Base-by-base conservation (phyloP, 495 filamentous ascomycete genomes). In the Talaromyces liani region DNA sequence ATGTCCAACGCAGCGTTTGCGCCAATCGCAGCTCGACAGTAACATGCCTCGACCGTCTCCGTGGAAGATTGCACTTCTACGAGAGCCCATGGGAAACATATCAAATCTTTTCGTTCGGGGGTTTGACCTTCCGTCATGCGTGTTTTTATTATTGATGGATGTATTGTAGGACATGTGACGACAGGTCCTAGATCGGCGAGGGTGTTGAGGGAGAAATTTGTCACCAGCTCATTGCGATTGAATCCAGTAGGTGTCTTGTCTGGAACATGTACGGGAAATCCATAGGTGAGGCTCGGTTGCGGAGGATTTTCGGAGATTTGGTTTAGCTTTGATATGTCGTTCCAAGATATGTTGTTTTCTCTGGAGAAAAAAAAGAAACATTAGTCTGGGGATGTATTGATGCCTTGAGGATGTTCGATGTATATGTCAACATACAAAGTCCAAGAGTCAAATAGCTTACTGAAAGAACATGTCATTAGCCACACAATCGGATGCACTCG, bases 1-100 rank as follows among this genome's bases (percentile, higher is more conserved):
- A 63, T 63, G 1, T 18, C 33, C 61, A 63, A 34, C 1, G 61
- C 61, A 53, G 22, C n/a, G 14, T 53, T 24, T 25, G 61, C 61
- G n/a, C 22, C 47, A 18, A 2, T 3, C 2, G 47, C 61, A 10
- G 61, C 47, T 60, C 33, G 31, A 45, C 8, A 60, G 58, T 60
- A 60, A 60, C 58, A 60, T 24, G 10, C n/a, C 58, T 60, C 33
- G 3, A 20, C 34, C 6, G 29, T 3, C 47, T 63, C 36, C 3
- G 36, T 41, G 36, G 31, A 0, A 55, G 47, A 24, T 5, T 36
- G 41, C 9, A 56, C 6, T 36, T 53, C 61, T n/a, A 63, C 61
- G 22, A 63, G 25, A 2, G 61, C 61, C 61, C 61, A 63, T 2
- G 61, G 61, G 36, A 63, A 63, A 41, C 61, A 63, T 16, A 56